Conservation (phyloP, 352 stramenopile species). For the Pythium phragmiticola region DNA sequence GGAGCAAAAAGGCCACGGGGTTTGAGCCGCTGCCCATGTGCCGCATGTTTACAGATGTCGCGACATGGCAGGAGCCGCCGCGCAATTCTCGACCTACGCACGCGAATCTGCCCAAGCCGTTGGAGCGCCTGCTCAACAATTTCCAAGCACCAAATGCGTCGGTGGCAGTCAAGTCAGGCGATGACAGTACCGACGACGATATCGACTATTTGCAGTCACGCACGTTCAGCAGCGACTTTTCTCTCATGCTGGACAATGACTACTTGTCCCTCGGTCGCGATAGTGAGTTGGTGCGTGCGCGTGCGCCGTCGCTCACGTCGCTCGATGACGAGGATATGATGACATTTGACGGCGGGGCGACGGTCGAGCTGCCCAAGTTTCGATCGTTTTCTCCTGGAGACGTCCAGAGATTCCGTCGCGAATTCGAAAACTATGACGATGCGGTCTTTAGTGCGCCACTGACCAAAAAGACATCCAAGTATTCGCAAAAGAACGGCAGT, state of each 20-base stretch:
- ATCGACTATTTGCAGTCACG: conserved; percentile 27
- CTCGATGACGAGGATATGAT: conserved; percentile 29
- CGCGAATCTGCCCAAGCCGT: conserved; percentile 51
- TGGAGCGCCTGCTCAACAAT: conserved; percentile 54
- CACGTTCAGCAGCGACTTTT: conserved; percentile 41
- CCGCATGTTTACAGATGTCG: conserved; percentile 59
- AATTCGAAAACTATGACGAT: conserved; percentile 75
- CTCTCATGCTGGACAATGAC: conserved; percentile 42
- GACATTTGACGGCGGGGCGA: conserved; percentile 11
- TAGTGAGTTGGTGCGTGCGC: conserved; percentile 63
- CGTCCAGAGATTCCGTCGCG: conserved; percentile 40
- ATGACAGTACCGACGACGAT: conserved; percentile 33
- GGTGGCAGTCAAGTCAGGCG: background rate
- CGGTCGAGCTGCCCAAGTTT: conserved; percentile 41
- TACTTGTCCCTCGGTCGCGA: conserved; percentile 56
- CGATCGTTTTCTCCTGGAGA: conserved; percentile 50
- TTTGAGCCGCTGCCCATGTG: conserved; percentile 79
- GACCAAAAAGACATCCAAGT: background rate
- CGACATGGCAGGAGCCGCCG: conserved; percentile 29
- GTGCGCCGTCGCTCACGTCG: conserved; percentile 53
- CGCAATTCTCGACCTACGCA: conserved; percentile 18
- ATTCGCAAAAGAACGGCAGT: conserved; percentile 18
- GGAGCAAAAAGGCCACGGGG: conserved; percentile 19
- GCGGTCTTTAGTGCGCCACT: conserved; percentile 45
- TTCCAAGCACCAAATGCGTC: conserved; percentile 29